Evolutionary conservation across 2,329 filamentous ascomycete species (phyloP).

Genomic region (Pyricularia sp.): DNA sequence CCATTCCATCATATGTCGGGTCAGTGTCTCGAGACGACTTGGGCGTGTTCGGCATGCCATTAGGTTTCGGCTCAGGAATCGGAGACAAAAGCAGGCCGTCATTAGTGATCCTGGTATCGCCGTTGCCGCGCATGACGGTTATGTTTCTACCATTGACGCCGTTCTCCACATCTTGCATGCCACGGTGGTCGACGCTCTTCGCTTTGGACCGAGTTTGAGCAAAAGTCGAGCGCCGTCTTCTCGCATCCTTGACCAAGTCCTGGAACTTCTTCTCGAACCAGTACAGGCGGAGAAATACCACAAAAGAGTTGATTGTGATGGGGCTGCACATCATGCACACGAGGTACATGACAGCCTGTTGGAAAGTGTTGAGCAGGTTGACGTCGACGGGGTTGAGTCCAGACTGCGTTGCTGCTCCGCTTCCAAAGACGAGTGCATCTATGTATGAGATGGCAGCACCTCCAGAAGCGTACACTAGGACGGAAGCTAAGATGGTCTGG

Average conservation of each 20-base stretch:
- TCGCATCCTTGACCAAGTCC: constrained; percentile 62
- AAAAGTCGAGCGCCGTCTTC: constrained; percentile 50
- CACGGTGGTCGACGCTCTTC: constrained; percentile 14
- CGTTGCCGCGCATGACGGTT: constrained; percentile 47
- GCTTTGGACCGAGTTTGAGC: constrained; percentile 45
- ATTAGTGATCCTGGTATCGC: constrained; percentile 44
- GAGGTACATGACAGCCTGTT: constrained; percentile 61
- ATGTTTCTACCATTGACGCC: constrained; percentile 57
- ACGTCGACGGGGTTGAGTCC: constrained; percentile 73
- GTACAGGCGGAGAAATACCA: constrained; percentile 86
- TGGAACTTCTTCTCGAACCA: constrained; percentile 98
- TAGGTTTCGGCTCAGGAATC: constrained; percentile 7
- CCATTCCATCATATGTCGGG: not conserved
- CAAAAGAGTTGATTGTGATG: constrained; percentile 70
- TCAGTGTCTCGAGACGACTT: constrained; percentile 10
- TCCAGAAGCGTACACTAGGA: constrained; percentile 55
- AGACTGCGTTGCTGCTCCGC: constrained; percentile 78
- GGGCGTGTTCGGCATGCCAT: constrained; percentile 11
- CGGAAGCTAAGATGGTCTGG: constrained; percentile 58
- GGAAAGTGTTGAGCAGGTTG: constrained; percentile 55
- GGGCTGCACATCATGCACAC: constrained; percentile 65
- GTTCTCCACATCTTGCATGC: constrained; percentile 37
- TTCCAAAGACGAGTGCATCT: constrained; percentile 81
- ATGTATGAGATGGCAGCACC: constrained; percentile 57
- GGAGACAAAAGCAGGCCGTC: constrained; percentile 41